phyloP scores from a whole-genome alignment of 23 red algal genomes.

The Cyanidium caldarium region DNA sequence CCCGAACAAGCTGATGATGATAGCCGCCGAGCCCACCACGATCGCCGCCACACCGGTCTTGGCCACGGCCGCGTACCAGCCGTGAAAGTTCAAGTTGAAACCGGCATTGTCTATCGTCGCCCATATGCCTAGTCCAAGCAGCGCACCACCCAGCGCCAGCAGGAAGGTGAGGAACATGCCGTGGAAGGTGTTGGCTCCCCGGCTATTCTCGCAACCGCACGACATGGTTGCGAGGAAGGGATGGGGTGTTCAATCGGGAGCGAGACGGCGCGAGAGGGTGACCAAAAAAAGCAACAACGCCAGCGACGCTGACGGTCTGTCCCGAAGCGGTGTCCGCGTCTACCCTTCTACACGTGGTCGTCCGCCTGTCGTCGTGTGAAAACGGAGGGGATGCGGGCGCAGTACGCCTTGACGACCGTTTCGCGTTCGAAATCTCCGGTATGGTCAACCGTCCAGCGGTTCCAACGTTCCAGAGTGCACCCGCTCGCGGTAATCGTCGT shows the following conservation, averaged over 20 bases:
- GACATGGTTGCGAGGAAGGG: too few relatives aligned
- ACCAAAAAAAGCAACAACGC: too few relatives aligned
- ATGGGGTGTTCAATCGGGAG: too few relatives aligned
- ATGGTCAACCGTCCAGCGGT: too few relatives aligned
- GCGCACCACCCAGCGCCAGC: not conserved
- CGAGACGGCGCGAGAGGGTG: too few relatives aligned
- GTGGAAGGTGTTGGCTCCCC: constrained; percentile 1
- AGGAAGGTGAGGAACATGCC: not conserved
- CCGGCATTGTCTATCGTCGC: not conserved
- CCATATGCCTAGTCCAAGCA: not conserved
- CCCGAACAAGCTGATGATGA: not conserved
- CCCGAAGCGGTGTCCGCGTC: too few relatives aligned
- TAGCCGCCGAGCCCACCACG: not conserved
- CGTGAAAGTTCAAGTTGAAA: not conserved
- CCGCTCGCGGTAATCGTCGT: too few relatives aligned
- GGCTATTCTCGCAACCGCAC: not conserved
- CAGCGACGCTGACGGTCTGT: too few relatives aligned
- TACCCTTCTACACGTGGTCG: too few relatives aligned
- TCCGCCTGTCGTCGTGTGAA: too few relatives aligned
- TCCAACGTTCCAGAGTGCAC: too few relatives aligned
- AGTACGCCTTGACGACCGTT: constrained; percentile 45
- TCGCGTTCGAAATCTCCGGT: too few relatives aligned
- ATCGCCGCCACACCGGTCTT: constrained; percentile 4
- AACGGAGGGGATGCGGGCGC: constrained; percentile 59
- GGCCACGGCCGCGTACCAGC: not conserved